These are phyloP conservation scores for Stemphylium vesicarium DNA, from an alignment of 2,329 filamentous ascomycete genomes.

Conservation along the genomic window DNA sequence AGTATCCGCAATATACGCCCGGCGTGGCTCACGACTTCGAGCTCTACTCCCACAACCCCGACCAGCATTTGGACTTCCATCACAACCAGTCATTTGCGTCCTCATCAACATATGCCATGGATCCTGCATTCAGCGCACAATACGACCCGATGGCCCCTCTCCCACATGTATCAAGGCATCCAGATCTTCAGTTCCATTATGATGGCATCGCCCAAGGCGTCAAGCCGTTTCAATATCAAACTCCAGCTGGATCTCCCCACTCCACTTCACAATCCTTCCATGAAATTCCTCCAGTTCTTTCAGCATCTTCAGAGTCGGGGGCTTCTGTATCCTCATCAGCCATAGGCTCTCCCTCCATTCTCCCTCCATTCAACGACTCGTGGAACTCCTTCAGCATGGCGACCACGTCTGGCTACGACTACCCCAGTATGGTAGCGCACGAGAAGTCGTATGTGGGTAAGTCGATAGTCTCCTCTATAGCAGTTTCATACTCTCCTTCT, in stretches of 20 bases:
- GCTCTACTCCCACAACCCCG: slow-evolving; percentile 44
- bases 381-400: slow-evolving; percentile 66
- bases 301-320: slow-evolving; percentile 58
- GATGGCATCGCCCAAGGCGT: slow-evolving; percentile 46
- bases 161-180: slow-evolving; percentile 35
- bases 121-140: slow-evolving; percentile 47
- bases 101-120: slow-evolving; percentile 37
- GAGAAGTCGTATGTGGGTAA: slow-evolving; percentile 59
- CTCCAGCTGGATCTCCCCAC: slow-evolving; percentile 52
- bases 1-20: slow-evolving; percentile 40
- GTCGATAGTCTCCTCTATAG: slow-evolving; percentile 50
- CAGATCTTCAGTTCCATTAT: slow-evolving; percentile 48
- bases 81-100: slow-evolving; percentile 39
- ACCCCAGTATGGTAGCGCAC: slow-evolving; percentile 55
- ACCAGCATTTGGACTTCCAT: slow-evolving; percentile 42
- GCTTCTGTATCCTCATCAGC: slow-evolving; percentile 59
- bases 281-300: slow-evolving; percentile 53
- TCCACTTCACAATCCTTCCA: slow-evolving; percentile 56
- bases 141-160: slow-evolving; percentile 47
- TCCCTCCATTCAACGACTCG: slow-evolving; percentile 66
- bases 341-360: slow-evolving; percentile 61
- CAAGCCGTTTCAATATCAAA: slow-evolving; percentile 48
- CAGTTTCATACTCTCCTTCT: slow-evolving; percentile 24
- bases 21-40: slow-evolving; percentile 48
- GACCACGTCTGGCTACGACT: slow-evolving; percentile 64